A percentile compares a stretch with the other conserved stretches of the same genome.
phyloP scores from a whole-genome alignment of 306 rosid genomes.

The Cucurbita maxima region DNA sequence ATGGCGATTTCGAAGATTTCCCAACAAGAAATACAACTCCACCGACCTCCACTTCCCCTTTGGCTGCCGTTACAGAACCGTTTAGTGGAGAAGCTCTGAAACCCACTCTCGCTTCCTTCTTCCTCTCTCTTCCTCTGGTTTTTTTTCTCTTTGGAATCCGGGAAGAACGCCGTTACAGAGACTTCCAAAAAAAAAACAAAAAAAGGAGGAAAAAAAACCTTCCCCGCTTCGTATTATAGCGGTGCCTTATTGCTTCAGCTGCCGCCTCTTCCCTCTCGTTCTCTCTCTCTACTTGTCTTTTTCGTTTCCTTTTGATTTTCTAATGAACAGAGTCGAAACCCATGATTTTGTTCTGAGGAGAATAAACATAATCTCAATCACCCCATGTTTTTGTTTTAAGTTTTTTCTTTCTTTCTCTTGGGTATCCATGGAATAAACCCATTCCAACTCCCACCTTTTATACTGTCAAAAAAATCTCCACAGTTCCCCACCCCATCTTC shows the following conservation, averaged over 20 bases:
- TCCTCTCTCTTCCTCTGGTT: not conserved
- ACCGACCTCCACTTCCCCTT: slow-evolving; percentile 4
- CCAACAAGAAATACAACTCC: not conserved
- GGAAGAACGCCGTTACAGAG: slow-evolving; percentile 36
- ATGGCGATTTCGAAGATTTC: not conserved
- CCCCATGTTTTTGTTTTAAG: not conserved
- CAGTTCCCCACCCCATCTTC: not conserved
- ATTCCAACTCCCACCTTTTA: not conserved
- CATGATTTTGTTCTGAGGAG: not conserved
- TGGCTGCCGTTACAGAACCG: slow-evolving; percentile 23
- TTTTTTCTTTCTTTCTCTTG: not conserved
- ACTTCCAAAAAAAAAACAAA: slow-evolving; percentile 6
- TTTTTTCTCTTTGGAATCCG: slow-evolving; percentile 9
- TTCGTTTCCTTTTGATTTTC: slow-evolving; percentile 5
- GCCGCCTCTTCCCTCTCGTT: not conserved
- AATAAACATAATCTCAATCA: slow-evolving; percentile 1
- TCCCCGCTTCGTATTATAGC: slow-evolving; percentile 36
- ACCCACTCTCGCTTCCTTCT: slow-evolving; percentile 3
- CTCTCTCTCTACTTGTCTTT: slow-evolving; percentile 5
- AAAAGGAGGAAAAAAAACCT: not conserved
- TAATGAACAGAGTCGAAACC: not conserved
- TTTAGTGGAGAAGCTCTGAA: slow-evolving; percentile 10
- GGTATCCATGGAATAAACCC: not conserved
- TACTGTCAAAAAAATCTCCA: not conserved
- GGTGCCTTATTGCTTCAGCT: slow-evolving; percentile 19